Conservation (phyloP, 1,139 yeast genomes). For the Geotrichum citri-aurantii region DNA sequence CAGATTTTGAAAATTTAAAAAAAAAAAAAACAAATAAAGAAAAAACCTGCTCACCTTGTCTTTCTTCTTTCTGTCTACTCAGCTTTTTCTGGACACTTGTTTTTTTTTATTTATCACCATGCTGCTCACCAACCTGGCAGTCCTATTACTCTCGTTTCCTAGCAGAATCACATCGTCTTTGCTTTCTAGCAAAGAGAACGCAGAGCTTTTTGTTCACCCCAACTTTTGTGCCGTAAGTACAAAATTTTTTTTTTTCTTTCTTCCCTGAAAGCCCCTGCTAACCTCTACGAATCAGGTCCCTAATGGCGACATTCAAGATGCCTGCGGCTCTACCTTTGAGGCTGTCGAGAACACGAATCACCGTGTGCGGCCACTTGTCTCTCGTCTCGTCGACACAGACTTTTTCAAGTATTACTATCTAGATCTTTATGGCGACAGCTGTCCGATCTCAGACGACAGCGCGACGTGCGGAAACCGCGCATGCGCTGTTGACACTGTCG, state of each 20-base stretch:
- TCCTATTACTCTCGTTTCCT: conserved; percentile 14
- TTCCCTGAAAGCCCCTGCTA: conserved; percentile 1
- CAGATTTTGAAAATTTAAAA: neutral
- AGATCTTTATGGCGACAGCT: conserved; percentile 69
- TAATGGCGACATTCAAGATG: conserved; percentile 29
- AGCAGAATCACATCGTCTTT: conserved; percentile 11
- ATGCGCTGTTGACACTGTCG: conserved; percentile 82
- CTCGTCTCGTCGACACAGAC: conserved; percentile 44
- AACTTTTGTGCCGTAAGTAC: conserved; percentile 16
- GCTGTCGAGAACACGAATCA: conserved; percentile 49
- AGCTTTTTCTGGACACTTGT: neutral
- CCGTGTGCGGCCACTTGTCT: conserved; percentile 49
- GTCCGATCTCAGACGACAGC: conserved; percentile 79
- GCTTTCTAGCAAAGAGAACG: conserved; percentile 7
- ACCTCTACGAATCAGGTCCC: conserved; percentile 19
- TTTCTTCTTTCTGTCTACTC: neutral
- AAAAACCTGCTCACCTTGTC: neutral
- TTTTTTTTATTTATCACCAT: neutral
- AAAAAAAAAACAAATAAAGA: neutral
- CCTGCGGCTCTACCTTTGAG: conserved; percentile 49
- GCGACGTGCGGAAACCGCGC: conserved; percentile 87
- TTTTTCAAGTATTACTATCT: conserved; percentile 79
- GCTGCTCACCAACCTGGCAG: conserved; percentile 14
- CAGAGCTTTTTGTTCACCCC: conserved; percentile 15
- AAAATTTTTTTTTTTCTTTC: neutral